Percentiles rank a stretch among this genome's conserved stretches.
Evolutionary conservation across 495 filamentous ascomycete genomes (phyloP).

Genomic region (Tuber calosporum): DNA sequence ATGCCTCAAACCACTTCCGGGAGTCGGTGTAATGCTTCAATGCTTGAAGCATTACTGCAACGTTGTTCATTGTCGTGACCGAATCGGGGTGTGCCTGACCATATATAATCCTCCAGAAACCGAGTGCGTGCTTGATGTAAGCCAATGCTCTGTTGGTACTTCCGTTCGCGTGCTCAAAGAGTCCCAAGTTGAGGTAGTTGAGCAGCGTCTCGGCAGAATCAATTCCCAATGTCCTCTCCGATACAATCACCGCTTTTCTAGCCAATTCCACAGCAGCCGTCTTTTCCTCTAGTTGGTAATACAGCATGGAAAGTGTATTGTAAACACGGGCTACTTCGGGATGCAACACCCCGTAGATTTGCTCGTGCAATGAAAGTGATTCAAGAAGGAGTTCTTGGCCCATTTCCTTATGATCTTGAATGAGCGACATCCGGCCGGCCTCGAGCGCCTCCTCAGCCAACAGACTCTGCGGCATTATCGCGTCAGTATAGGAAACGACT

Average conservation of each 20-base stretch:
- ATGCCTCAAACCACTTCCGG: slow-evolving; percentile 91
- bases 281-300: slow-evolving; percentile 94
- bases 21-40: slow-evolving; percentile 88
- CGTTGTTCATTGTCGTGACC: slow-evolving; percentile 98
- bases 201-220: slow-evolving; percentile 90
- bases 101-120: slow-evolving; percentile 95
- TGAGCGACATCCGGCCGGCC: slow-evolving; percentile 86
- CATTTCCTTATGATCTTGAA: slow-evolving; percentile 88
- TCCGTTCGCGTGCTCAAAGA: slow-evolving; percentile 88
- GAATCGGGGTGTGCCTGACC: slow-evolving; percentile 90
- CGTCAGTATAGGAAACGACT: slow-evolving; percentile 46
- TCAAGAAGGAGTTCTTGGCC: slow-evolving; percentile 94
- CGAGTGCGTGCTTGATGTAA: slow-evolving; percentile 86
- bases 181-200: slow-evolving; percentile 86
- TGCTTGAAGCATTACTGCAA: slow-evolving; percentile 94
- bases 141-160: slow-evolving; percentile 75
- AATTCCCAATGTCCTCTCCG: slow-evolving; percentile 87
- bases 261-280: slow-evolving; percentile 88
- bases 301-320: slow-evolving; percentile 86
- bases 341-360: slow-evolving; percentile 97
- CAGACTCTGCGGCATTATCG: slow-evolving; percentile 51
- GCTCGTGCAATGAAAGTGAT: slow-evolving; percentile 91
- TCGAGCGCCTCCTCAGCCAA: slow-evolving; percentile 94
- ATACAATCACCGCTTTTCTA: slow-evolving; percentile 90
- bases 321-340: slow-evolving; percentile 95